Percentiles rank a stretch among this genome's conserved stretches.
These are phyloP conservation scores for Pseudocercospora vitis DNA, from an alignment of 2,329 filamentous ascomycete species.

Conservation along the genomic window DNA sequence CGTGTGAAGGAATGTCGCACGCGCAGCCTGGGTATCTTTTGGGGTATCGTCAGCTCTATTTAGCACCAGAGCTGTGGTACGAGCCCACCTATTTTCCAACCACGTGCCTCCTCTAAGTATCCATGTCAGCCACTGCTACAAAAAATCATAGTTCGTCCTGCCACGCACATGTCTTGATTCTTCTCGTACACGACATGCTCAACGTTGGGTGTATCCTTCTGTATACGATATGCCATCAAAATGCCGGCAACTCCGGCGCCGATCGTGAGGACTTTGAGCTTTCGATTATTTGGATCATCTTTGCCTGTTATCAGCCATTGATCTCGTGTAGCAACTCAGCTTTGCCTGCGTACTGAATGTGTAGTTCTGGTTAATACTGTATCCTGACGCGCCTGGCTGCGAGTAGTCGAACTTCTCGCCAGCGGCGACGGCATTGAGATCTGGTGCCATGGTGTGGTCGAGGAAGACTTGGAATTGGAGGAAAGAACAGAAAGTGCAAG, in stretches of 20 bases:
- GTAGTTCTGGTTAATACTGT: constrained; percentile 42
- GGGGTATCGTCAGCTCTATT: background rate
- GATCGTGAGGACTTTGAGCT: constrained; percentile 50
- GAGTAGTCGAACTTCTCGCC: constrained; percentile 46
- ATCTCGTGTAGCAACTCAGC: no score
- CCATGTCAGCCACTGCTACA: background rate
- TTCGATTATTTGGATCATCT: constrained; percentile 44
- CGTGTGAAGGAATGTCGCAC: constrained; percentile 47
- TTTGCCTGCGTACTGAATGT: constrained; percentile 23
- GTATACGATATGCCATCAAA: constrained; percentile 50
- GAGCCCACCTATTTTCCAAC: constrained; percentile 47
- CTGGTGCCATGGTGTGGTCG: constrained; percentile 42
- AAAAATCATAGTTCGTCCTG: background rate
- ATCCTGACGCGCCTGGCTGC: constrained; percentile 45
- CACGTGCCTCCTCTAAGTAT: constrained; percentile 43
- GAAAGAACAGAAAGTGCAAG: background rate
- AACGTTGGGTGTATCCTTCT: constrained; percentile 47
- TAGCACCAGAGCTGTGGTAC: no score
- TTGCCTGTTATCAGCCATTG: background rate
- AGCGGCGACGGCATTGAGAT: constrained; percentile 42
- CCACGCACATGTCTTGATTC: constrained; percentile 41
- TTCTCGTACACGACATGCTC: constrained; percentile 53
- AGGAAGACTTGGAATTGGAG: no score
- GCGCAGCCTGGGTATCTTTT: constrained; percentile 38
- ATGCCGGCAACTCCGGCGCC: constrained; percentile 52